Base-by-base conservation (phyloP, 1,139 yeast species). In the Pichia sp. region DNA sequence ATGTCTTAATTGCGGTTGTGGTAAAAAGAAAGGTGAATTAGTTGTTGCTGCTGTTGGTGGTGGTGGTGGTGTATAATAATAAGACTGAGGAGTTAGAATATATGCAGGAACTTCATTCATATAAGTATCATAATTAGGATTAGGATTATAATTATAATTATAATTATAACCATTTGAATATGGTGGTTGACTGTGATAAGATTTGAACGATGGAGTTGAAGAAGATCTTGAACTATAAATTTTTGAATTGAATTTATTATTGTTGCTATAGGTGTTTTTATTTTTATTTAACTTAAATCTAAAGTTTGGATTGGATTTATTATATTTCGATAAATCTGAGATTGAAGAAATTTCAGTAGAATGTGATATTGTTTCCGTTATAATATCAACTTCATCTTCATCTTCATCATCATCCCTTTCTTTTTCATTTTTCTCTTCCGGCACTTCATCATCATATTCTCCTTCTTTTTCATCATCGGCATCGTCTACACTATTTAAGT, bases 151-250 rank as follows among this genome's bases (percentile, higher is more conserved):
- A 27, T 26, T 32, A n/a, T 30, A 34, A 36, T 32, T 35, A 28
- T 38, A 8, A 29, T 40, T 34, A 7, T 29, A n/a, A 34, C 29
- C 18, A 18, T 18, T 35, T 11, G 30, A 32, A 33, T 34, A 7
- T 33, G n/a, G 11, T 8, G 34, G 34, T 4, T 26, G 9, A 4
- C 11, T 26, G 3, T 37, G 30, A 32, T 40, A 40, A n/a, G 36
- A 36, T 9, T 42, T 34, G 25, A 46, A 46, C 26, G 49, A 46
- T 2, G 49, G 30, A 11, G 32, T 46, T 26, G 49, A 46, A 5
- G 49, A 38, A 4, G 49, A 39, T 46, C 44, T 46, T 28, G 49
- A 43, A 40, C 35, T 38, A 18, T 38, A 34, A 11, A 30, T 26
- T 31, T 28, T 42, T 8, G 11, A 11, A 10, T 39, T 29, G 7